phyloP scores from a whole-genome alignment of 1,139 yeast genomes.

The Zygotorulaspora mrakii region DNA sequence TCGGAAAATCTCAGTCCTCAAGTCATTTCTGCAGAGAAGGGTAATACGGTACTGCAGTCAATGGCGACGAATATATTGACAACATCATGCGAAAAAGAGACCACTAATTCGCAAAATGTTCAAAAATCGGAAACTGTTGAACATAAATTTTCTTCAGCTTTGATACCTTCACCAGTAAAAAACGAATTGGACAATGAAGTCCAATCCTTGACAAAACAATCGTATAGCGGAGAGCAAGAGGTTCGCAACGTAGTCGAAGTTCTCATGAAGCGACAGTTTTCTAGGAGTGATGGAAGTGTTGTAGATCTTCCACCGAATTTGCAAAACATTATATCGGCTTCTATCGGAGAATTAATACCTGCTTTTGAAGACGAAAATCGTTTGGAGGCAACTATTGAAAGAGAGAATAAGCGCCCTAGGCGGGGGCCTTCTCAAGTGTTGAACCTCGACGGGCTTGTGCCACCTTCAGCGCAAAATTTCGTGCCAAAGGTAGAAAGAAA shows the following conservation, averaged over 20 bases:
- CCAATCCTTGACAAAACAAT: conserved; percentile 1
- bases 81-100: too few species aligned
- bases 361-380: conserved; percentile 16
- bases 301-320: conserved; percentile 31
- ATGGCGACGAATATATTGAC: too few species aligned
- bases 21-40: too few species aligned
- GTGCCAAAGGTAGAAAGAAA: conserved; percentile 33
- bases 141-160: background rate
- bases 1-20: too few species aligned
- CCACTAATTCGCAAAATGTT: too few species aligned
- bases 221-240: conserved; percentile 13
- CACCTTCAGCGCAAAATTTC: conserved; percentile 17
- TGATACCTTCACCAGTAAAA: background rate
- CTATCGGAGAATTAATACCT: conserved; percentile 32
- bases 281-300: conserved; percentile 19
- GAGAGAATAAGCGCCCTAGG: conserved; percentile 14
- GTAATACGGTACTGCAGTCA: too few species aligned
- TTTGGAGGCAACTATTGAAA: conserved; percentile 6
- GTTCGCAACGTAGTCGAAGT: conserved; percentile 18
- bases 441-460: conserved; percentile 32
- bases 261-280: conserved; percentile 23
- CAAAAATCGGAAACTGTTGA: background rate
- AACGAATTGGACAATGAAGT: background rate
- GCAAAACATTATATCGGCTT: conserved; percentile 32
- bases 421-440: conserved; percentile 22